Conservation (phyloP, 257 asterid species). For the Forsythia viridissima region DNA sequence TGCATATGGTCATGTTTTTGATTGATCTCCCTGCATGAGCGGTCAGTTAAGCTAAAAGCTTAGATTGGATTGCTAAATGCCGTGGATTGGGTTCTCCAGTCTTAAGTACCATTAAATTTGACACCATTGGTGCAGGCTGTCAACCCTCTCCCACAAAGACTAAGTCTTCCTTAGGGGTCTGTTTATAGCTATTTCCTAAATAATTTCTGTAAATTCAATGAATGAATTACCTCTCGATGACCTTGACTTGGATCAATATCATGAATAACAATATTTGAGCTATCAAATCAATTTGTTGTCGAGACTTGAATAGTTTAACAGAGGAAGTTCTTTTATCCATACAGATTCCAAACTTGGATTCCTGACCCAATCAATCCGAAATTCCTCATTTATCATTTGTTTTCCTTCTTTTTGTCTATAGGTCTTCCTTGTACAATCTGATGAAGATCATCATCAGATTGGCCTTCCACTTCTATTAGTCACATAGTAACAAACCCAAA, state of each 20-base stretch:
- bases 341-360: not conserved
- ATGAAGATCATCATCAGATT: not conserved
- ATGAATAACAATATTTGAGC: not conserved
- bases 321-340: not conserved
- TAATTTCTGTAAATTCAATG: not conserved
- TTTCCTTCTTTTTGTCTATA: not conserved
- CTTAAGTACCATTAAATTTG: not conserved
- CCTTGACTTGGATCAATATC: not conserved
- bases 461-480: not conserved
- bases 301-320: not conserved
- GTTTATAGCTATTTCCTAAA: not conserved
- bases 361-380: not conserved
- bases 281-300: not conserved
- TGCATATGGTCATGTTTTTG: not conserved
- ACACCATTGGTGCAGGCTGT: not conserved
- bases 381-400: not conserved
- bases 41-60: not conserved
- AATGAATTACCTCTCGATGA: not conserved
- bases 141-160: not conserved
- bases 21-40: not conserved
- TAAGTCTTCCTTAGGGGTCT: not conserved
- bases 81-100: not conserved
- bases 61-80: not conserved
- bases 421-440: not conserved
- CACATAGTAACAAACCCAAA: not conserved